These are phyloP conservation scores for Neurospora terricola DNA, from an alignment of 495 filamentous ascomycete species.

Conservation along the genomic window DNA sequence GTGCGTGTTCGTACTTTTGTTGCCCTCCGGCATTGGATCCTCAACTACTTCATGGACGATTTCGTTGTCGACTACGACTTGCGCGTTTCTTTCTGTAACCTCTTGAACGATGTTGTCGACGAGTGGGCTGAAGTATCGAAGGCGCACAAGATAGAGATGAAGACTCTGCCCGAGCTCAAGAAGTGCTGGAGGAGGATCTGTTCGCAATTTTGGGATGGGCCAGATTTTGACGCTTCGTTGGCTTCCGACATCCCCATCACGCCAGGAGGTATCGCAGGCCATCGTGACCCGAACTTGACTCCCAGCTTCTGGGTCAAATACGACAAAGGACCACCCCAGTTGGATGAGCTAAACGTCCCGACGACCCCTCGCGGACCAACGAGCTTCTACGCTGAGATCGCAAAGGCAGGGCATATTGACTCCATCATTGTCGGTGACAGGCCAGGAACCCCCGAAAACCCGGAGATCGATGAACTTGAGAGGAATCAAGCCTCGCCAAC, in stretches of 20 bases:
- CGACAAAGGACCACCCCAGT: constrained; percentile 29
- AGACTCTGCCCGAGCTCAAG: constrained; percentile 88
- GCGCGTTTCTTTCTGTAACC: constrained; percentile 68
- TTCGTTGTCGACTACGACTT: constrained; percentile 78
- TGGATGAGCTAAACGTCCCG: constrained; percentile 27
- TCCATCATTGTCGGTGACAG: constrained; percentile 30
- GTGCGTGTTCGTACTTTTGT: constrained; percentile 94
- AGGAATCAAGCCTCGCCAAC: constrained; percentile 37
- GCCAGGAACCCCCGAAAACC: constrained; percentile 31
- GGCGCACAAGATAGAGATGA: constrained; percentile 65
- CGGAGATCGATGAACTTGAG: constrained; percentile 9
- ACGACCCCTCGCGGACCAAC: constrained; percentile 16
- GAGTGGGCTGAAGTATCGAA: constrained; percentile 33
- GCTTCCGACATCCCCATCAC: constrained; percentile 58
- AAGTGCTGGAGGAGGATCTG: constrained; percentile 95
- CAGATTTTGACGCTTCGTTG: constrained; percentile 46
- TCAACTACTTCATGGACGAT: constrained; percentile 97
- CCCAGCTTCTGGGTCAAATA: constrained; percentile 36
- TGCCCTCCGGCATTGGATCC: constrained; percentile 91
- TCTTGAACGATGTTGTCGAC: constrained; percentile 66
- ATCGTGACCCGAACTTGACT: constrained; percentile 42
- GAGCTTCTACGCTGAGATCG: constrained; percentile 39
- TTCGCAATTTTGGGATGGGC: constrained; percentile 74
- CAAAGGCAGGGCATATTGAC: constrained; percentile 38
- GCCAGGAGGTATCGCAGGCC: constrained; percentile 59